phyloP scores from a whole-genome alignment of 202 grass and related monocot species.

The Bolboschoenoplectus hybrid region DNA sequence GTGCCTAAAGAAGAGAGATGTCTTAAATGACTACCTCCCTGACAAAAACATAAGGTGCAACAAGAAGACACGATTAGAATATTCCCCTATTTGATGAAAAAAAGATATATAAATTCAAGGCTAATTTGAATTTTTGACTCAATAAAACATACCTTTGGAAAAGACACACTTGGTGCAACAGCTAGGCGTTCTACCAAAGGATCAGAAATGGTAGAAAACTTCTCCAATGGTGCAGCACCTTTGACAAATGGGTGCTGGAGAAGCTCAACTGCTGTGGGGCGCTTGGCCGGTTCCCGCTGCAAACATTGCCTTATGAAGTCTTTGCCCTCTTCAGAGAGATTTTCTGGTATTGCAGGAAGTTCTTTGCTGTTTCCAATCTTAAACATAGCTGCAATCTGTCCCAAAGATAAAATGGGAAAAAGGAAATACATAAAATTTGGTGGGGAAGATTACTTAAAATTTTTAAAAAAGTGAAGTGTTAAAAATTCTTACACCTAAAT shows the following conservation, averaged over 20 bases:
- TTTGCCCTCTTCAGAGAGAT: slow-evolving; percentile 86
- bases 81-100: slow-evolving; percentile 35
- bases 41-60: slow-evolving; percentile 35
- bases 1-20: slow-evolving; percentile 80
- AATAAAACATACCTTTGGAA: slow-evolving; percentile 59
- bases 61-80: slow-evolving; percentile 31
- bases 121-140: slow-evolving; percentile 35
- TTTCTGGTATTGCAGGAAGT: slow-evolving; percentile 88
- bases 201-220: slow-evolving; percentile 48
- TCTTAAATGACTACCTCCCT: slow-evolving; percentile 59
- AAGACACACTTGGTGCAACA: slow-evolving; percentile 47
- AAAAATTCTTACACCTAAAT: not conserved
- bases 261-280: slow-evolving; percentile 81
- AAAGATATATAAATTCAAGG: not conserved
- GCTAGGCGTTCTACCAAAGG: slow-evolving; percentile 54
- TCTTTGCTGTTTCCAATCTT: slow-evolving; percentile 99
- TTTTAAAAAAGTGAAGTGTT: not conserved
- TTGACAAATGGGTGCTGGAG: slow-evolving; percentile 81
- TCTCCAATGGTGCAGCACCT: slow-evolving; percentile 66
- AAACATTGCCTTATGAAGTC: slow-evolving; percentile 84
- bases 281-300: slow-evolving; percentile 76
- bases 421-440: slow-evolving; percentile 25
- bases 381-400: slow-evolving; percentile 95
- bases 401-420: slow-evolving; percentile 30
- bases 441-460: not conserved